phyloP scores from a whole-genome alignment of 1,284 basidiomycete genomes.

The Rhodotorula sp. region DNA sequence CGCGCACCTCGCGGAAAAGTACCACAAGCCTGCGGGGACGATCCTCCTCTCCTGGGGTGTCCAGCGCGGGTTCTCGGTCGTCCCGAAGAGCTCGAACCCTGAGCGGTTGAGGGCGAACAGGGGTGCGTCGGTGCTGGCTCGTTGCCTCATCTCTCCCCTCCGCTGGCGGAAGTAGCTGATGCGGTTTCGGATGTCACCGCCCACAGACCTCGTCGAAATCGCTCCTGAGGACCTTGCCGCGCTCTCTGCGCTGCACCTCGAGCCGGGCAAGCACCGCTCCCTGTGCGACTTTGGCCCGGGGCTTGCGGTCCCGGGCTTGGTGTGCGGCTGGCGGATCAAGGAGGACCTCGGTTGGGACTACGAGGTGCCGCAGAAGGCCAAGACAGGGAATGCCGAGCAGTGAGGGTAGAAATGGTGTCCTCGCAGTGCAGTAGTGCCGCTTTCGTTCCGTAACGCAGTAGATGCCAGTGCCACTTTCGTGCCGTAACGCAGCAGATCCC shows the following conservation, averaged over 20 bases:
- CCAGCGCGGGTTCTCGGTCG: constrained; percentile 14
- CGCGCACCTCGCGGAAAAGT: background rate
- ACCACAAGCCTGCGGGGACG: background rate
- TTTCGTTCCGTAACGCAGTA: too few species aligned
- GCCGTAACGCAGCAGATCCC: too few species aligned
- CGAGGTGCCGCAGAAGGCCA: background rate
- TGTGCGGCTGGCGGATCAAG: constrained; percentile 11
- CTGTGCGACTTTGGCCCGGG: constrained; percentile 1
- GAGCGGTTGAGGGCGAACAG: constrained; percentile 5
- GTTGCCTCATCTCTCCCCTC: background rate
- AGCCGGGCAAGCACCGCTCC: constrained; percentile 4
- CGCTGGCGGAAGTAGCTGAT: too few species aligned
- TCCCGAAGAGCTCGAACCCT: constrained; percentile 14
- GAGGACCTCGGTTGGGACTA: constrained; percentile 14
- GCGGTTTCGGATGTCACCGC: too few species aligned
- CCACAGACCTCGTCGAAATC: background rate
- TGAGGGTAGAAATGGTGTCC: too few species aligned
- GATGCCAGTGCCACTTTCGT: too few species aligned
- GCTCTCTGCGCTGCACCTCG: background rate
- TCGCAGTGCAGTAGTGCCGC: too few species aligned
- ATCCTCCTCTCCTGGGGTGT: constrained; percentile 13
- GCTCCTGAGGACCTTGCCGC: background rate
- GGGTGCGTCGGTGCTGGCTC: background rate
- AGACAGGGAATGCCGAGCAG: background rate
- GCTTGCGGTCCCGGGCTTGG: background rate